Evolutionary conservation across 2,329 filamentous ascomycete species (phyloP), one percentile per base, ranked within the genome.

Genomic region (Leptodontidium sp.): DNA sequence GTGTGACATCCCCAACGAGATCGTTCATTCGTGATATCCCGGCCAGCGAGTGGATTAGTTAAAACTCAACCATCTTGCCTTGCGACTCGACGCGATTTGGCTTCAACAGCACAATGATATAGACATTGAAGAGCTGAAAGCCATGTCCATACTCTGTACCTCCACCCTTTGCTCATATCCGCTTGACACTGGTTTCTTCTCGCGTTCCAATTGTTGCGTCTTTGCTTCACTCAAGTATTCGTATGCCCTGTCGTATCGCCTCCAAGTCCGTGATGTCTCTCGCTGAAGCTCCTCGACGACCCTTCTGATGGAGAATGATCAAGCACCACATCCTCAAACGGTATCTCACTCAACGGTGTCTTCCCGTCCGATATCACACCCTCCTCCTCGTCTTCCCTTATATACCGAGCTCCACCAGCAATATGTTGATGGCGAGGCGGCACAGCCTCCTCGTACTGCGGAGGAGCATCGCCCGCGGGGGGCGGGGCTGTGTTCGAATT

Each of bases 261-360:
- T 9, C 71, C 69, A 32, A 59, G 21, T 1, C 61, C 65, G 43
- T 72, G 70, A 67, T 75, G 72, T 7, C 53, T 64, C 17, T 70
- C 65, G 1, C 71, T 66, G 21, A 74, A 75, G 40, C 49, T 70
- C 61, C 68, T 72, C 49, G 70, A 67, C 26, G 71, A 73, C 9
- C 70, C 68, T 15, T 66, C 69, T 8, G 68, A 66, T 9, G 62
- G 64, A 47, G 66, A 55, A 61, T 70, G 70, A 59, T 73, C 72
- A 2, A 75, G 62, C 38, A 69, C 70, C 26, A 76, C 71, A 69
- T 76, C 75, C 47, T 76, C 75, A 66, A 76, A 75, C 4, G 73
- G 68, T n/a, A 76, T 75, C 64, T 76, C 75, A 53, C 74, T 75
- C 63, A 76, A 61, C 26, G 75, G 75, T 2, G 69, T 75, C 65